Conservation (phyloP, 2,329 filamentous ascomycete species). For the Pseudopyricularia cyperi region DNA sequence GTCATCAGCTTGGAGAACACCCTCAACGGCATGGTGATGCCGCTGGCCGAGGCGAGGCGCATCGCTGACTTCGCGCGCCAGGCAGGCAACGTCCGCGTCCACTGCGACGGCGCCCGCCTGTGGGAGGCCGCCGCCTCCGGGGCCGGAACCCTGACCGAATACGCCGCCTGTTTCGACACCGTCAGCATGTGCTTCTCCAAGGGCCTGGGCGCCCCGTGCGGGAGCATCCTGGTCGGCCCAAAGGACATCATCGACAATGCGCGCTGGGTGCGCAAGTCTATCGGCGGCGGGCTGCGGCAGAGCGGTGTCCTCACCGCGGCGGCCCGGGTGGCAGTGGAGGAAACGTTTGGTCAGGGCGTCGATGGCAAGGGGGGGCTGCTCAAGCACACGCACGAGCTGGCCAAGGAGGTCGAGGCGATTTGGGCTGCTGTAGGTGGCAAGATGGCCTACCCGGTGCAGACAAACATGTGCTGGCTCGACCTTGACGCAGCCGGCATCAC, state of each 20-base stretch:
- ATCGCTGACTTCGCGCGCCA: conserved; percentile 59
- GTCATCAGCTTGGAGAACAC: conserved; percentile 83
- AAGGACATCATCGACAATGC: conserved; percentile 49
- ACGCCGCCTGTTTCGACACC: conserved; percentile 32
- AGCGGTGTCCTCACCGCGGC: conserved; percentile 64
- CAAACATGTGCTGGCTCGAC: conserved; percentile 89
- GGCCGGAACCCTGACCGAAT: conserved; percentile 26
- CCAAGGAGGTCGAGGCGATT: conserved; percentile 42
- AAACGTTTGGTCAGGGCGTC: conserved; percentile 54
- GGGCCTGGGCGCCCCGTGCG: conserved; percentile 37
- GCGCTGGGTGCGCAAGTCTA: conserved; percentile 65
- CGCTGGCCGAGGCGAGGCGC: conserved; percentile 53
- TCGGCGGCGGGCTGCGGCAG: conserved; percentile 69
- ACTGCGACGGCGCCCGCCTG: conserved; percentile 38
- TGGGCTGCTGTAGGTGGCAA: conserved; percentile 62
- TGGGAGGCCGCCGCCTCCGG: conserved; percentile 36
- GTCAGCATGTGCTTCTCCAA: conserved; percentile 48
- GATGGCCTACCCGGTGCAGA: conserved; percentile 58
- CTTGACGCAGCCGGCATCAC: conserved; percentile 43
- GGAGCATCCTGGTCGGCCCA: conserved; percentile 30
- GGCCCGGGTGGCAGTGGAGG: conserved; percentile 63
- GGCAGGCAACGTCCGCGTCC: conserved; percentile 25
- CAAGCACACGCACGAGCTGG: conserved; percentile 44
- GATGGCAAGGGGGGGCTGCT: conserved; percentile 50
- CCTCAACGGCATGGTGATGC: conserved; percentile 65